Base-by-base conservation (phyloP, 495 filamentous ascomycete genomes). In the Hypoxylon perforatum region DNA sequence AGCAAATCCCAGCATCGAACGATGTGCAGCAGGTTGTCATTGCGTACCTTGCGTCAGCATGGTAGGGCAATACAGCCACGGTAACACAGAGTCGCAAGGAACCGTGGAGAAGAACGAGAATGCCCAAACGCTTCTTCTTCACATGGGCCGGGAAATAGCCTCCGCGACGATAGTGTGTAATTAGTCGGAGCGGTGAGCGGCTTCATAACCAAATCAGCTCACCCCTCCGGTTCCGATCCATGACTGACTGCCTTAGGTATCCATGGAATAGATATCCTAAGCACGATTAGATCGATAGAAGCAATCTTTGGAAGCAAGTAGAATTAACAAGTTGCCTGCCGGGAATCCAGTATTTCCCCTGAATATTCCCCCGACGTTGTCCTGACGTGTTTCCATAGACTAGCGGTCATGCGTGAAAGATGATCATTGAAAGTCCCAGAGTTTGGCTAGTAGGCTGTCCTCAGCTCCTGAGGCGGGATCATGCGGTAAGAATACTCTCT, bases 401-500 rank as follows among this genome's bases (percentile, higher is more conserved):
- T 33, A 10, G 3, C 7, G 7, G 30, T 33, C 30, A 33, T 35
- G 36, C 36, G 41, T 48, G 22, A 60, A 33, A 22, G 56, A 12
- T 38, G 66, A 64, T 70, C 67, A 75, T 25, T 68, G 60, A 69
- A 89, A 88, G 47, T 85, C 80, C 84, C 85, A 88, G 18, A 88
- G 73, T 58, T 78, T 84, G 52, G 81, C 82, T 8, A 89, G 63
- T 39, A 86, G 72, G 61, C 75, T 84, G 52, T 84, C 82, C 33
- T 76, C 69, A 21, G 76, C 67, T 44, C 72, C 78, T 21, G 82
- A 69, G 9, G 71, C 73, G 25, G 65, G 61, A 30, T 82, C 84
- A 11, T 86, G 80, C 19, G 81, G 84, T 45, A 80, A 86, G 65
- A 97, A 94, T 22, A 98, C 91, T 62, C 84, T 86, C 79, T 96